A percentile compares a stretch with the other conserved stretches of the same genome.
These are phyloP conservation scores for Candida sp. DNA, from an alignment of 1,139 yeast species.

Conservation along the genomic window DNA sequence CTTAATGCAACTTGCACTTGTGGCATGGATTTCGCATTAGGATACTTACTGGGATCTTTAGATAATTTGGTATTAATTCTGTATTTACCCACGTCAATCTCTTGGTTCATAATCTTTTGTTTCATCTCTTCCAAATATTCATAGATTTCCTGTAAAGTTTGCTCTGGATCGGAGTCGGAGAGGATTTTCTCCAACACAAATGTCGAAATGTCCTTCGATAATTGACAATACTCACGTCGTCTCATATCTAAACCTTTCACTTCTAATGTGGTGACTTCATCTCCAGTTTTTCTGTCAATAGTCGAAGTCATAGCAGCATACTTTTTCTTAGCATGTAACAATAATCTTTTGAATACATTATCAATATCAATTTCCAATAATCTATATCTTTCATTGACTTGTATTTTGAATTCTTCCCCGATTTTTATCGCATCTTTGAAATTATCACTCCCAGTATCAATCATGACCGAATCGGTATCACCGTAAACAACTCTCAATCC, in stretches of 20 bases:
- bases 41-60: conserved; percentile 71
- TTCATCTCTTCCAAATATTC: conserved; percentile 65
- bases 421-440: conserved; percentile 74
- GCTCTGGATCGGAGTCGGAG: conserved; percentile 74
- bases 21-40: conserved; percentile 83
- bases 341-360: conserved; percentile 80
- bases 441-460: conserved; percentile 77
- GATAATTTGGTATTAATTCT: conserved; percentile 74
- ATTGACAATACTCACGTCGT: conserved; percentile 93
- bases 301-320: conserved; percentile 84
- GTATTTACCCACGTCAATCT: conserved; percentile 61
- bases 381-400: conserved; percentile 86
- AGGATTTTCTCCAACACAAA: conserved; percentile 71
- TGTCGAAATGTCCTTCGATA: conserved; percentile 85
- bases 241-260: conserved; percentile 97
- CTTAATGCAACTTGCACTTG: conserved; percentile 91
- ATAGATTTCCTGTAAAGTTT: conserved; percentile 70
- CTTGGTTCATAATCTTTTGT: conserved; percentile 54
- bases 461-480: conserved; percentile 99
- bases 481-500: conserved; percentile 91
- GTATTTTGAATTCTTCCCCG: conserved; percentile 79
- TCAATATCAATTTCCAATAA: conserved; percentile 93
- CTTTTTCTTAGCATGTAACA: conserved; percentile 95
- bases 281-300: conserved; percentile 45
- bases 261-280: conserved; percentile 60